phyloP scores from a whole-genome alignment of 2,329 filamentous ascomycete genomes.

The Microdochium paspali region DNA sequence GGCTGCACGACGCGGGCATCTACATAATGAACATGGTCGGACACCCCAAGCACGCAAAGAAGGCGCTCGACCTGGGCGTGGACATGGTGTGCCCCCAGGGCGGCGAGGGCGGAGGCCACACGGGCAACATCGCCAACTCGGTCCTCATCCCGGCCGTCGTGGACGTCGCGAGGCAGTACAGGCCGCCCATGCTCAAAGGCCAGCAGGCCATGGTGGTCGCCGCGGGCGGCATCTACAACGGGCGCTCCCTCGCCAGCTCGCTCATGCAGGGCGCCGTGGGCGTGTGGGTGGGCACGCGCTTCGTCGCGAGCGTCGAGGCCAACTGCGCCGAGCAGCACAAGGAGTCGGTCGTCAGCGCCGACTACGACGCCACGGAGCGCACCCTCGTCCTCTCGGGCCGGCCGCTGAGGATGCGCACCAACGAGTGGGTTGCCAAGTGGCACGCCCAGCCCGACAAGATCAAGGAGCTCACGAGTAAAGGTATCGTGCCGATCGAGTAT shows the following conservation, averaged over 20 bases:
- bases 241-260: conserved; percentile 67
- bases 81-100: conserved; percentile 91
- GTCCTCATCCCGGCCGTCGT: conserved; percentile 81
- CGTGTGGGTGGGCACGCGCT: conserved; percentile 91
- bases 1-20: conserved; percentile 70
- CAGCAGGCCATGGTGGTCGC: conserved; percentile 72
- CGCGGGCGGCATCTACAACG: conserved; percentile 80
- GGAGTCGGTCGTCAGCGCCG: conserved; percentile 69
- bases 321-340: conserved; percentile 78
- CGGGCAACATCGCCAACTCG: conserved; percentile 76
- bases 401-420: conserved; percentile 70
- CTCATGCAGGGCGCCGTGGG: conserved; percentile 83
- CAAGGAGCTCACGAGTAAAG: conserved; percentile 62
- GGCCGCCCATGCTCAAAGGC: conserved; percentile 59
- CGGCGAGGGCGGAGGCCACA: conserved; percentile 88
- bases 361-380: conserved; percentile 69
- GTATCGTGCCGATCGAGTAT: conserved; percentile 71
- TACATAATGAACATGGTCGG: conserved; percentile 97
- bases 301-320: conserved; percentile 76
- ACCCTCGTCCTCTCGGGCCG: conserved; percentile 78
- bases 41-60: conserved; percentile 81
- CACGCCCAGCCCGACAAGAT: conserved; percentile 68
- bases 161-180: conserved; percentile 68
- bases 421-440: conserved; percentile 78
- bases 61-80: conserved; percentile 77